Evolutionary conservation across 441 rosid genomes (phyloP).

Genomic region (Melastoma candidum): DNA sequence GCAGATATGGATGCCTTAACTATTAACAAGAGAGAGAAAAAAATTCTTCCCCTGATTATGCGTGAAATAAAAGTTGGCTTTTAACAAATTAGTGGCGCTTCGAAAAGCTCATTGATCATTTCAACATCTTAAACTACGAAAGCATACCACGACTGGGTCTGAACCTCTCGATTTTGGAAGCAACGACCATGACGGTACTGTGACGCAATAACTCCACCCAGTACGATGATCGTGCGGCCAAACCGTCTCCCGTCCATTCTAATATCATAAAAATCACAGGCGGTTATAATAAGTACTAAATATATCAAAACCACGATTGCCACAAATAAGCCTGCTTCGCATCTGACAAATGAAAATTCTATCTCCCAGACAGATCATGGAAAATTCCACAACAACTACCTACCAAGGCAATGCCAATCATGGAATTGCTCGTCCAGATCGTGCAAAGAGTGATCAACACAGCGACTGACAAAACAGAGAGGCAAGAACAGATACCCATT

Average conservation of each 20-base stretch:
- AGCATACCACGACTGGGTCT: constrained; percentile 93
- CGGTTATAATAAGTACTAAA: constrained; percentile 3
- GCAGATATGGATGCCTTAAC: no score
- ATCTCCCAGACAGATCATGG: no score
- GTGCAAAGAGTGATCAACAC: neutral
- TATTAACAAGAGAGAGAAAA: no score
- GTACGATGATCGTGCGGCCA: constrained; percentile 93
- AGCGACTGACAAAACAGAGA: neutral
- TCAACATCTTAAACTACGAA: neutral
- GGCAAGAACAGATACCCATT: constrained; percentile 54
- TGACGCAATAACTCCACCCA: constrained; percentile 97
- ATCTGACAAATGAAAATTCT: no score
- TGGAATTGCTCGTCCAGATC: neutral
- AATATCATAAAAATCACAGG: constrained; percentile 22
- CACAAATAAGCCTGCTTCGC: neutral
- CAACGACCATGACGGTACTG: constrained; percentile 84
- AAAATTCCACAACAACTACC: no score
- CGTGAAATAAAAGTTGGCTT: no score
- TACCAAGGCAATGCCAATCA: no score
- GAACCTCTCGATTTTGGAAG: constrained; percentile 87
- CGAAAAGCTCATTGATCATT: neutral
- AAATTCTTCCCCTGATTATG: no score
- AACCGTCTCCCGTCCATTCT: constrained; percentile 76
- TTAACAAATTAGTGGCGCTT: neutral
- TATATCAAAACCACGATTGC: neutral